These are phyloP conservation scores for Aspergillus pseudoviridinutans DNA, from an alignment of 2,329 filamentous ascomycete genomes.

Conservation along the genomic window DNA sequence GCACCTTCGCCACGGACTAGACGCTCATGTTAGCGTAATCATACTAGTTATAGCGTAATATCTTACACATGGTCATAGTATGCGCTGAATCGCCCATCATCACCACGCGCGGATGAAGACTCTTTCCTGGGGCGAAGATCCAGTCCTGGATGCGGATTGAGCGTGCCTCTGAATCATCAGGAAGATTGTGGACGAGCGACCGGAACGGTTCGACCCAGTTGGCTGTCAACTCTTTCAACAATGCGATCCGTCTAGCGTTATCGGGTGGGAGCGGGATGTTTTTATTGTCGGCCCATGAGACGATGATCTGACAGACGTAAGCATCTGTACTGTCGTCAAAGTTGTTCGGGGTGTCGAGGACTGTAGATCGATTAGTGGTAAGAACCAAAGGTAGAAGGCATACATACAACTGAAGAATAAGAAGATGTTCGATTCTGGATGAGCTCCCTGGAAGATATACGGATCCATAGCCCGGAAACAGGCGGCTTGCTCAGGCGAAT, in stretches of 20 bases:
- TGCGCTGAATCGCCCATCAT: constrained; percentile 56
- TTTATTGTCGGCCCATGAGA: constrained; percentile 47
- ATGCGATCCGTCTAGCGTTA: constrained; percentile 35
- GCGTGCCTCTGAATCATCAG: constrained; percentile 42
- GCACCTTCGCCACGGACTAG: constrained; percentile 56
- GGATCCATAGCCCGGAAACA: constrained; percentile 49
- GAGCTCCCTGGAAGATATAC: constrained; percentile 53
- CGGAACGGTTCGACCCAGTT: constrained; percentile 51
- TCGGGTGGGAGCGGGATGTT: constrained; percentile 41
- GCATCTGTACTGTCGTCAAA: constrained; percentile 29
- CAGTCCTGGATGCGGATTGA: constrained; percentile 49
- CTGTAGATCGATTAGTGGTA: constrained; percentile 21
- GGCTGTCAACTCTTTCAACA: constrained; percentile 44
- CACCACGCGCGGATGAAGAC: constrained; percentile 38
- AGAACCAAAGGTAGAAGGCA: not conserved
- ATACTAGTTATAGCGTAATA: not conserved
- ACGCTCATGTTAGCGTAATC: not conserved
- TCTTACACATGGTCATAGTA: constrained; percentile 59
- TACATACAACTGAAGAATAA: constrained; percentile 50
- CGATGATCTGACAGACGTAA: constrained; percentile 48
- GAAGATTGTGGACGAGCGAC: constrained; percentile 40
- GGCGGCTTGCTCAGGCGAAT: constrained; percentile 40
- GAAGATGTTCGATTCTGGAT: constrained; percentile 50
- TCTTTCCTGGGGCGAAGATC: constrained; percentile 34
- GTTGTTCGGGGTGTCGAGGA: constrained; percentile 49